Conservation (phyloP, 2,329 filamentous ascomycete species). For the Fusarium penzigii region DNA sequence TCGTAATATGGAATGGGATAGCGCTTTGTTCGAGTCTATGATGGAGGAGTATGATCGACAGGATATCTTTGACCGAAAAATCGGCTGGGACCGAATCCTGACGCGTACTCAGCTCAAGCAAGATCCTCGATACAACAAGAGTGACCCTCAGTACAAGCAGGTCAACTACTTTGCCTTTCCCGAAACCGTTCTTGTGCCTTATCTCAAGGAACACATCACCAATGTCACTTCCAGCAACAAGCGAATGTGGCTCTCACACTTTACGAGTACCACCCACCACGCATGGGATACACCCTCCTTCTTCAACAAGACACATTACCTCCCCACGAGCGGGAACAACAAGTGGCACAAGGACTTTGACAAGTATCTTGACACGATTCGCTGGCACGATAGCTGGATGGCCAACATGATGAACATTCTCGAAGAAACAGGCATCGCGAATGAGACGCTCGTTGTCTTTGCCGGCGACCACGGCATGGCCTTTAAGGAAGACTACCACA, state of each 20-base stretch:
- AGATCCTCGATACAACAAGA: constrained; percentile 24
- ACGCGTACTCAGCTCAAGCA: constrained; percentile 32
- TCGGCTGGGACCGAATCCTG: constrained; percentile 36
- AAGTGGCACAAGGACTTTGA: constrained; percentile 25
- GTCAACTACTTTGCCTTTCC: constrained; percentile 38
- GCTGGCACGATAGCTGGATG: constrained; percentile 30
- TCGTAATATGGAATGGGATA: constrained; percentile 32
- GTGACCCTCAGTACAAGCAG: constrained; percentile 25
- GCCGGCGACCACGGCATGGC: constrained; percentile 32
- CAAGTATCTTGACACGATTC: constrained; percentile 27
- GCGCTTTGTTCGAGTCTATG: constrained; percentile 37
- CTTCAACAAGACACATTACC: constrained; percentile 13
- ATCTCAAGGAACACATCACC: constrained; percentile 35
- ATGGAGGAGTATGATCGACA: constrained; percentile 39
- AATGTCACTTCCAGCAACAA: constrained; percentile 36
- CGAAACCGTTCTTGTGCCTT: constrained; percentile 32
- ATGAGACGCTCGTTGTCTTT: constrained; percentile 30
- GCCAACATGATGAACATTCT: constrained; percentile 25
- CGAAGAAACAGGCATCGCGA: constrained; percentile 26
- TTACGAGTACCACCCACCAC: constrained; percentile 33
- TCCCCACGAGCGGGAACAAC: constrained; percentile 13
- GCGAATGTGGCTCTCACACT: constrained; percentile 37
- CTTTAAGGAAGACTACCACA: constrained; percentile 25
- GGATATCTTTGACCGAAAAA: constrained; percentile 32
- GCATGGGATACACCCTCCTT: neutral